Base-by-base conservation (phyloP, 345 rosid species). In the Camelina hispida region DNA sequence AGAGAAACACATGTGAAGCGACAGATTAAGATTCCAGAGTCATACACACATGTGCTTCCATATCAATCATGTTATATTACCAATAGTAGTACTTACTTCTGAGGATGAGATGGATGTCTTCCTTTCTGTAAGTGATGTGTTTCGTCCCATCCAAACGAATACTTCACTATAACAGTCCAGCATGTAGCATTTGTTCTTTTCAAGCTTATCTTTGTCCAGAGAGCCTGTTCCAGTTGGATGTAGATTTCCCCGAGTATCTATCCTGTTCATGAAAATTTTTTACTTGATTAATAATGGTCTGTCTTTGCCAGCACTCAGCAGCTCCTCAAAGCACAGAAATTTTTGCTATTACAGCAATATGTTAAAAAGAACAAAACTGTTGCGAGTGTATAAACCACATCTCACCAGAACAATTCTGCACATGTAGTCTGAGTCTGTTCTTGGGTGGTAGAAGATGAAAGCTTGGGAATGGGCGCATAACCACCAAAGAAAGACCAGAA, bases 401-500 rank as follows among this genome's bases (percentile, higher is more conserved):
- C 81, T 77, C 70, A 90, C 98, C 96, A 87, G 74, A 81, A 86
- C 73, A 90, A 46, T 73, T 82, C 76, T 62, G 79, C 79, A 37
- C 82, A 62, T 75, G 85, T 62, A 50, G 79, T n/a, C 32, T 68
- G 82, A 71, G 79, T 23, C 38, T 83, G 81, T 65, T 81, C 76
- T 58, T 74, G 81, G 44, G 15, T 50, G 32, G 75, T 77, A 51
- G 83, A 80, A 59, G 88, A 80, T 22, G 85, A 72, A 20, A 84
- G 85, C 78, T 83, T 81, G 44, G 98, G 93, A 68, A 93, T 87
- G 66, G 92, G 98, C 71, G 98, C 97, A 83, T 85, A 93, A 74
- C 98, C 93, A 76, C 96, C 97, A 85, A 93, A 93, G 42, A 93
- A 84, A 78, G 91, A 81, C 98, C 98, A 93, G 77, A 89, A 91